Conservation (phyloP, 495 filamentous ascomycete genomes). For the Cryomyces antarcticus region DNA sequence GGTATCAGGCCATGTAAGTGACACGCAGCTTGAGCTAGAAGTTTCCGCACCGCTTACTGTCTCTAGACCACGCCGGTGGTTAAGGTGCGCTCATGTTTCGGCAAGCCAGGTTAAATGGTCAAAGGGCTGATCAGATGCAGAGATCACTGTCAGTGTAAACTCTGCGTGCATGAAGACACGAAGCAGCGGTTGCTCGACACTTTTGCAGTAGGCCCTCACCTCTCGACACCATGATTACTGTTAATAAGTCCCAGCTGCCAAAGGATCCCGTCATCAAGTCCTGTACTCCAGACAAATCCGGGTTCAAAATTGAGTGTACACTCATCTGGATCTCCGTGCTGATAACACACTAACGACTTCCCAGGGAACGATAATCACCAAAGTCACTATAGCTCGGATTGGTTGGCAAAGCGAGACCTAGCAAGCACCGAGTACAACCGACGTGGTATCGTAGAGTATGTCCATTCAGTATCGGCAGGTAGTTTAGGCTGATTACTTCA, state of each 20-base stretch:
- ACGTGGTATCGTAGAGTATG: constrained; percentile 4
- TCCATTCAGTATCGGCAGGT: background rate
- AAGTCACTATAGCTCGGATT: constrained; percentile 7
- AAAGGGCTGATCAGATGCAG: constrained; percentile 19
- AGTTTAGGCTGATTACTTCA: background rate
- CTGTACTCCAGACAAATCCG: constrained; percentile 13
- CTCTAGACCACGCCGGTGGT: background rate
- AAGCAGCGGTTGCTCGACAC: constrained; percentile 54
- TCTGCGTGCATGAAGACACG: constrained; percentile 60
- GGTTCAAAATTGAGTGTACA: constrained; percentile 15
- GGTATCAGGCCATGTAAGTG: too few species aligned
- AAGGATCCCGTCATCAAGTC: constrained; percentile 25
- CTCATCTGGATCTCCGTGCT: constrained; percentile 18
- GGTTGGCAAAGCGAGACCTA: constrained; percentile 1
- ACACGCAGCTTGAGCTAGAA: too few species aligned
- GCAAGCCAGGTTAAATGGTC: background rate
- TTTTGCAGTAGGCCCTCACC: constrained; percentile 31
- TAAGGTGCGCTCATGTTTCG: background rate
- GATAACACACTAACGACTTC: background rate
- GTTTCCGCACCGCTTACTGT: too few species aligned
- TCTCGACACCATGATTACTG: background rate
- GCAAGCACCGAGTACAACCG: constrained; percentile 1
- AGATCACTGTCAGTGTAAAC: constrained; percentile 60
- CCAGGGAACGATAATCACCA: constrained; percentile 17
- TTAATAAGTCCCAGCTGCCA: constrained; percentile 26